Evolutionary conservation across 345 rosid genomes (phyloP).

Genomic region (Angophora floribunda): DNA sequence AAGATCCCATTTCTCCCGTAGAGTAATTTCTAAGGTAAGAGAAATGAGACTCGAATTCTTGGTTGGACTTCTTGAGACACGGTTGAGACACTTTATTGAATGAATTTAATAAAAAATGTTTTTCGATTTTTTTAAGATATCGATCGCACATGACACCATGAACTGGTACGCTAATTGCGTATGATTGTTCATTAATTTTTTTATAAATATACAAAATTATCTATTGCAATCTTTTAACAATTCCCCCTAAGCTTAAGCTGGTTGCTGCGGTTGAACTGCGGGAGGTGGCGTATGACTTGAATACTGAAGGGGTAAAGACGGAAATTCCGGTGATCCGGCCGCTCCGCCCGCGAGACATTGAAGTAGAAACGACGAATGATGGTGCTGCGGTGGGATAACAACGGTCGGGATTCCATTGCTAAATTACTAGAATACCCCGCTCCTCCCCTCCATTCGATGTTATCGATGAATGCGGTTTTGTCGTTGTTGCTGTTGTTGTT

Average conservation of each 20-base stretch:
- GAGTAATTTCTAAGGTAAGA: background rate
- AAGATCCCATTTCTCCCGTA: background rate
- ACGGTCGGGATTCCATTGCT: background rate
- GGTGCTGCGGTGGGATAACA: background rate
- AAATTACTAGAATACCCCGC: background rate
- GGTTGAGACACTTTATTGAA: rapidly evolving
- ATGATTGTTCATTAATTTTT: background rate
- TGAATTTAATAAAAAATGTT: background rate
- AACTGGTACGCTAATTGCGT: background rate
- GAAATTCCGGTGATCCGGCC: background rate
- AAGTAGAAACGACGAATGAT: background rate
- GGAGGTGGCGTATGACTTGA: background rate
- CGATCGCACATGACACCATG: background rate
- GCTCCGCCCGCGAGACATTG: background rate
- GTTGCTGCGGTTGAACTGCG: background rate
- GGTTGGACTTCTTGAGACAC: background rate
- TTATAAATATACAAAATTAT: background rate
- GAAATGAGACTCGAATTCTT: background rate
- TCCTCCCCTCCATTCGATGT: background rate
- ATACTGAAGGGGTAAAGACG: background rate
- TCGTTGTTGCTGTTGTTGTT: background rate
- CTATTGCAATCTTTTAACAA: background rate
- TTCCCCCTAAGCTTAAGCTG: background rate
- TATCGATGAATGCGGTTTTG: background rate
- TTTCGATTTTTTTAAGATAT: background rate